Base-by-base conservation (phyloP, 257 asterid genomes). In the Solanum medicagineum region DNA sequence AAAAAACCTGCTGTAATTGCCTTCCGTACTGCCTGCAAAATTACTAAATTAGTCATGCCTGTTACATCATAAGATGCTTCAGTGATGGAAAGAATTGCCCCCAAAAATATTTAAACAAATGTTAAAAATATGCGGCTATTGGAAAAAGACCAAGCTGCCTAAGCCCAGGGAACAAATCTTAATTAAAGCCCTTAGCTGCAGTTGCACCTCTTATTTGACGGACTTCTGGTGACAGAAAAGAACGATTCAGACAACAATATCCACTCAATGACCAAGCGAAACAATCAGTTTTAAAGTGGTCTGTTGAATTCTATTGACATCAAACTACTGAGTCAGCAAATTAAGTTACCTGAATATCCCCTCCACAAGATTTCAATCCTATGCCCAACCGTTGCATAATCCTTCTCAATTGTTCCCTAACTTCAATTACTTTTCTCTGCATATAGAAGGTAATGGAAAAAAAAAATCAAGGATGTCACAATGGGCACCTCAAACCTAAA, bases 1-100 rank as follows among this genome's bases (percentile, higher is more conserved):
- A 96, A 97, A 92, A 94, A 97, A 53, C 98, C 99, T 82, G 97
- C 95, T 42, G 95, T 92, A 83, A 97, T 85, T 81, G 99, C 95
- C 90, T 93, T 95, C 89, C 98, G 92, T 86, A 97, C 92, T n/a
- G 83, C 95, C 99, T 97, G 98, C 75, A 86, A 85, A 81, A 80
- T 68, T 59, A 84, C 24, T 60, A 84, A 86, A 59, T 54, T 36
- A 51, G 69, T 62, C n/a, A 19, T 1, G 3, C 49, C 47, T 26
- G 15, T 77, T 75, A 49, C 60, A 8, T 7, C 81, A 1, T 75
- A 47, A 65, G 73, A 20, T 24, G 36, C 42, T 12, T 12, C n/a
- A 29, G 7, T 13, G 44, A 75, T 0, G 24, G 15, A 26, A 45
- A 45, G 22, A 49, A 1, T 14, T 0, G n/a, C 42, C 20, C 56